Base-by-base conservation (phyloP, 768 basidiomycete genomes). In the Auricularia sp. region DNA sequence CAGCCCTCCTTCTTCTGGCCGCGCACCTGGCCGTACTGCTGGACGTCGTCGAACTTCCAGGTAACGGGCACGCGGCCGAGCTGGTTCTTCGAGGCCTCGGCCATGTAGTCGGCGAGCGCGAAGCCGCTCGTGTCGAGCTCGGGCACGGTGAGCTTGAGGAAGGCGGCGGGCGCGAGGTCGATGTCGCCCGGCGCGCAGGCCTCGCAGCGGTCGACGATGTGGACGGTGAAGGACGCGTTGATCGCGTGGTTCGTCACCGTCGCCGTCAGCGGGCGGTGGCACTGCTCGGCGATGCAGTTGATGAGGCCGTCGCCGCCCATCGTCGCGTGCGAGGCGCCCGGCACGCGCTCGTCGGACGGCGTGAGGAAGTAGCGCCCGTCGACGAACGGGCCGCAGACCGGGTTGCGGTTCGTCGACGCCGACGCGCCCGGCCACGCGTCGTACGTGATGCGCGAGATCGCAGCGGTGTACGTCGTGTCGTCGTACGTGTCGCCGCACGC, bases 321-420 rank as follows among this genome's bases (percentile, higher is more conserved):
- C 29, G 23, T 59, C 29, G 21, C 78, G 81, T 60, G 77, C 72
- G 53, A 83, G 83, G 0, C 87, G 91, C 39, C 83, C 87, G 70
- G 76, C 82, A 12, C 81, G 90, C 12, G 83, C 86, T n/a, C 78
- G 73, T 39, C 79, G 79, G 3, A 91, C 90, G 90, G 77, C 78
- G 18, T 1, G 23, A 59, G 56, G 56, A 59, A 59, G 56, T 59
- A 59, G 8, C 56, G 56, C 16, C 56, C 56, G 23, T 59, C 56
- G 56, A 59, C 56, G 56, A 59, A 59, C 23, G 56, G 56, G 14
- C 56, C 56, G 56, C 56, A 59, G 23, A 59, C 34, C 16, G 56
- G 56, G 56, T 59, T 59, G 56, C 56, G 56, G 56, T 59, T 59
- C 56, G 23, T 29, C 56, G 56, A 59, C 34, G 23, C 23, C 11